Conservation (phyloP, 2,329 filamentous ascomycete genomes). For the Xylaria sp. region DNA sequence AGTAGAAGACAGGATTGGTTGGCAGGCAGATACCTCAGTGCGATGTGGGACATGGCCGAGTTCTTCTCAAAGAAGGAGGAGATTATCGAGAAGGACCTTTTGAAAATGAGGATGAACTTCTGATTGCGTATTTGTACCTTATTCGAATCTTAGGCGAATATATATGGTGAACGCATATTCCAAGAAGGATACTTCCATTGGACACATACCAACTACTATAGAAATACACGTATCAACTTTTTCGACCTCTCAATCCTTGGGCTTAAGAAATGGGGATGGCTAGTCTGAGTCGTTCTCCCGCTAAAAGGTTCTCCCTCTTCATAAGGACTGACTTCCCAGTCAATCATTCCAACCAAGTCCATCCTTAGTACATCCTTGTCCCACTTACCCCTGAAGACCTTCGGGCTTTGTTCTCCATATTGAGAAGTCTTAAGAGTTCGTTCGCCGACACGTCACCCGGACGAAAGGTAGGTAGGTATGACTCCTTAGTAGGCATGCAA, state of each 20-base stretch:
- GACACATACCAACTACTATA: too few species aligned
- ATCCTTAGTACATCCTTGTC: too few species aligned
- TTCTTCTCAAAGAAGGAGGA: slow-evolving; percentile 45
- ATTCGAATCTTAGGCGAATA: neutral
- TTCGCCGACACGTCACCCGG: too few species aligned
- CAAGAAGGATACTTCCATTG: too few species aligned
- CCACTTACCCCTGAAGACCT: slow-evolving; percentile 11
- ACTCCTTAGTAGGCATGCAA: neutral
- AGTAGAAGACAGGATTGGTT: slow-evolving; percentile 48
- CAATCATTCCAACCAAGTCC: too few species aligned
- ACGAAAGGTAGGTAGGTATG: neutral
- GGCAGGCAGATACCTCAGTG: slow-evolving; percentile 46
- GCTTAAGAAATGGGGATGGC: too few species aligned
- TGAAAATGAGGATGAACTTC: slow-evolving; percentile 36
- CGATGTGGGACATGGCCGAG: slow-evolving; percentile 52
- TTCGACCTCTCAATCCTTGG: too few species aligned
- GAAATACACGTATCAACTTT: too few species aligned
- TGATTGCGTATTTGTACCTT: neutral
- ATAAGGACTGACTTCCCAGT: too few species aligned
- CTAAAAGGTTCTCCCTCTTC: too few species aligned
- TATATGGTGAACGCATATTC: too few species aligned
- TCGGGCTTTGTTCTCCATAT: slow-evolving; percentile 14
- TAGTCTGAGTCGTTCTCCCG: too few species aligned
- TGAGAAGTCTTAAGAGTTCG: neutral
- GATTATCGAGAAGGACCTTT: slow-evolving; percentile 41